These are phyloP conservation scores for Dactylorhiza incarnata DNA, from an alignment of 106 monocot genomes.

Conservation along the genomic window DNA sequence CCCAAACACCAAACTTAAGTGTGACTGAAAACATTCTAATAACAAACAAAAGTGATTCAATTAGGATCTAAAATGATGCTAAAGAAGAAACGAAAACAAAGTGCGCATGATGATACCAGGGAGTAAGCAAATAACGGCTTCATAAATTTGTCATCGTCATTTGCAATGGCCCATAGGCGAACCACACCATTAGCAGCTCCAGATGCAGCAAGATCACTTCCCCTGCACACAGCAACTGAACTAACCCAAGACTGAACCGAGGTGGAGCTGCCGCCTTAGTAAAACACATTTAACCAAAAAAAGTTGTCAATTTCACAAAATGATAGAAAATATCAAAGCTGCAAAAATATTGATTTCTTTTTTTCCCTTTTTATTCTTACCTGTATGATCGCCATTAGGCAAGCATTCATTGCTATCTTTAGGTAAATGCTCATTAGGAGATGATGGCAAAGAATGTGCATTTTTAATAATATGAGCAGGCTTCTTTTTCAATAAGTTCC, in stretches of 20 bases:
- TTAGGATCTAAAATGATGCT: neutral
- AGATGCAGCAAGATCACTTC: slow-evolving; percentile 92
- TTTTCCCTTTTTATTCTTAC: slow-evolving; percentile 8
- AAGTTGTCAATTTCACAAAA: neutral
- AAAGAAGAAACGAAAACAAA: neutral
- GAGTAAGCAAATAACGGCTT: slow-evolving; percentile 55
- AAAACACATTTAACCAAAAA: slow-evolving; percentile 18
- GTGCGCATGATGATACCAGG: slow-evolving; percentile 41
- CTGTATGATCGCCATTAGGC: slow-evolving; percentile 28
- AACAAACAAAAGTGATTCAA: neutral
- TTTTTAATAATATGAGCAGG: slow-evolving; percentile 74
- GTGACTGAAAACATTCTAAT: neutral
- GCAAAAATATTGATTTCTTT: neutral
- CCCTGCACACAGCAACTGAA: slow-evolving; percentile 77
- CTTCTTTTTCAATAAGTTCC: slow-evolving; percentile 75
- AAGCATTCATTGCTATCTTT: slow-evolving; percentile 16
- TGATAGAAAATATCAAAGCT: neutral
- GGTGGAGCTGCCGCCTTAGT: slow-evolving; percentile 20
- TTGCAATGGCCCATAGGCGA: slow-evolving; percentile 67
- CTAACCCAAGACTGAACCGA: slow-evolving; percentile 82
- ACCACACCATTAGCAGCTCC: slow-evolving; percentile 88
- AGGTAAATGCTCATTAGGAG: slow-evolving; percentile 5
- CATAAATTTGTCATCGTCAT: slow-evolving; percentile 46
- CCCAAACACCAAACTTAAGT: neutral
- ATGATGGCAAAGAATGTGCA: slow-evolving; percentile 46